phyloP scores from a whole-genome alignment of 2,329 filamentous ascomycete genomes.

The Graphilbum ipis-grandicollis region DNA sequence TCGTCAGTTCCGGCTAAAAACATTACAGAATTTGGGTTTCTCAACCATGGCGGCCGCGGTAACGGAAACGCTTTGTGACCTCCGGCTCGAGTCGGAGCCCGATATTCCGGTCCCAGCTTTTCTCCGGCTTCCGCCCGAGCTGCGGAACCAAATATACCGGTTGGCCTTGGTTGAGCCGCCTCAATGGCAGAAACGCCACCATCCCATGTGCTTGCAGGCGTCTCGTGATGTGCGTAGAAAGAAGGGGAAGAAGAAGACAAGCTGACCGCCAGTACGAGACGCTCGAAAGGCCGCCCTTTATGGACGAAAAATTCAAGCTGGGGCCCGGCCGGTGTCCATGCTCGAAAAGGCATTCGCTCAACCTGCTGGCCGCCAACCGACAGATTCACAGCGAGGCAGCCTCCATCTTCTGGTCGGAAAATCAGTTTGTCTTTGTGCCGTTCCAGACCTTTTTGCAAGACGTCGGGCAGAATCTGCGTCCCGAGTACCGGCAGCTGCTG shows the following conservation, averaged over 20 bases:
- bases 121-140: background rate
- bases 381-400: conserved; percentile 8
- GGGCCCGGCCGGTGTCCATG: conserved; percentile 1
- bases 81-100: background rate
- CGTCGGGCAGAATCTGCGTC: conserved; percentile 4
- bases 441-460: background rate
- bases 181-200: conserved; percentile 2
- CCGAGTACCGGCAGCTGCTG: conserved; percentile 5
- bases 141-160: background rate
- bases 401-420: conserved; percentile 7
- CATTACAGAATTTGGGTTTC: too few species aligned
- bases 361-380: conserved; percentile 5
- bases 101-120: background rate
- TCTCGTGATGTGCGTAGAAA: background rate
- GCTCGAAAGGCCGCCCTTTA: background rate
- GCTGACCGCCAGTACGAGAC: background rate
- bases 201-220: background rate
- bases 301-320: background rate
- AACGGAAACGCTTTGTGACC: background rate
- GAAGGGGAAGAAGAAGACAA: background rate
- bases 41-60: too few species aligned
- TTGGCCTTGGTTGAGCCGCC: background rate
- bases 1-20: too few species aligned
- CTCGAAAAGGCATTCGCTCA: conserved; percentile 4
- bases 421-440: conserved; percentile 3